Evolutionary conservation across 2,329 filamentous ascomycete genomes (phyloP).

Genomic region (Cyphellophora europaea): DNA sequence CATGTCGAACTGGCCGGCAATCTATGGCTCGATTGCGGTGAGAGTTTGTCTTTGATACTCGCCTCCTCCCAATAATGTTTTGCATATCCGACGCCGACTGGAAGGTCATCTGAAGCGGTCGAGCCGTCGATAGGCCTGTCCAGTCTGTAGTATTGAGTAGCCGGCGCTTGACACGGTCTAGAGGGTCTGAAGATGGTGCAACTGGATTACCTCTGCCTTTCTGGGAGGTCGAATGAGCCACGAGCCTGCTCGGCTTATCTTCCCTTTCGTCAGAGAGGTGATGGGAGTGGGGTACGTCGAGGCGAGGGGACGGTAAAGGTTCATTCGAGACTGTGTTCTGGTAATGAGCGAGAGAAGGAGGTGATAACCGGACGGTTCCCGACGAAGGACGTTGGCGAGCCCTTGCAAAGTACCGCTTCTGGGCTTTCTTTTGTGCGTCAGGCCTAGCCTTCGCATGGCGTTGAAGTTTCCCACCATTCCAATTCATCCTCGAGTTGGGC

Average conservation of each 20-base stretch:
- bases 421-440: constrained; percentile 18
- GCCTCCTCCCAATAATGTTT: constrained; percentile 27
- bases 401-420: constrained; percentile 27
- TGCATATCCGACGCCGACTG: constrained; percentile 21
- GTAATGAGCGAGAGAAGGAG: too few species aligned
- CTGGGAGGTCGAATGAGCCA: too few species aligned
- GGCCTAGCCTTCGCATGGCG: constrained; percentile 27
- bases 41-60: constrained; percentile 23
- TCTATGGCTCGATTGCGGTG: constrained; percentile 14
- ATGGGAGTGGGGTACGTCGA: too few species aligned
- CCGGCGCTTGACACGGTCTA: constrained; percentile 23
- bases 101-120: constrained; percentile 26
- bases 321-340: too few species aligned
- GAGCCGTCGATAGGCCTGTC: constrained; percentile 25
- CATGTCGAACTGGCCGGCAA: neutral
- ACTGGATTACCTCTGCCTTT: too few species aligned
- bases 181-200: too few species aligned
- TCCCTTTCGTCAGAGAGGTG: too few species aligned
- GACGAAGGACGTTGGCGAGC: constrained; percentile 19
- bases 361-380: too few species aligned
- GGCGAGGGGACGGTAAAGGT: too few species aligned
- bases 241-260: too few species aligned
- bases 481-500: too few species aligned
- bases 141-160: constrained; percentile 26
- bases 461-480: constrained; percentile 33